phyloP scores from a whole-genome alignment of 1,139 yeast genomes.

The Candida labiduridarum region DNA sequence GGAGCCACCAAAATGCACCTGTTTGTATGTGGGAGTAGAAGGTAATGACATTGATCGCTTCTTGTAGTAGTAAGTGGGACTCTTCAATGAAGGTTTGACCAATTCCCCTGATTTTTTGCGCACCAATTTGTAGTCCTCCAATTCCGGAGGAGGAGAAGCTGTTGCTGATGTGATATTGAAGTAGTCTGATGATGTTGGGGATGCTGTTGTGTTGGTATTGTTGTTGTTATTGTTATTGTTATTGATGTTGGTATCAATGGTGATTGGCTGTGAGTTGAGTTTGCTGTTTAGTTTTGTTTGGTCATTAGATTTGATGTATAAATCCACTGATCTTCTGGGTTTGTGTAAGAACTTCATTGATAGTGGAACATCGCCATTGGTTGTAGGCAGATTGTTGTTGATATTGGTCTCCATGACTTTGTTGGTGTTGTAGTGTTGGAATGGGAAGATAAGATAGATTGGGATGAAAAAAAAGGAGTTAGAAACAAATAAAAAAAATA shows the following conservation, averaged over 20 bases:
- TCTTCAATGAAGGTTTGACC: conserved; percentile 71
- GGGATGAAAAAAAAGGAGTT: background rate
- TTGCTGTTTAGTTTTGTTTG: conserved; percentile 37
- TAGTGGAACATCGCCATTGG: conserved; percentile 25
- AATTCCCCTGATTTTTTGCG: conserved; percentile 82
- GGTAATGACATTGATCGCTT: conserved; percentile 66
- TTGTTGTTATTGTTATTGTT: background rate
- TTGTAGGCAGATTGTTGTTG: conserved; percentile 6
- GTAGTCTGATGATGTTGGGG: conserved; percentile 11
- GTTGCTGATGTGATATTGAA: conserved; percentile 6
- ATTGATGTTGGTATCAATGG: conserved; percentile 2
- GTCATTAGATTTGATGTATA: conserved; percentile 36
- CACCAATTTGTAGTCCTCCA: conserved; percentile 35
- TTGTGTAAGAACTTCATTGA: conserved; percentile 45
- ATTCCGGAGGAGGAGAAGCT: background rate
- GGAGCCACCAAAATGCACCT: conserved; percentile 75
- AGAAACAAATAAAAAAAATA: background rate
- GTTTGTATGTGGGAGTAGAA: conserved; percentile 69
- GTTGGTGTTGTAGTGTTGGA: background rate
- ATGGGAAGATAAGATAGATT: background rate
- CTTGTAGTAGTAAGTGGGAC: conserved; percentile 30
- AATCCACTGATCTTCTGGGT: conserved; percentile 39
- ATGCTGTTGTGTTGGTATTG: background rate
- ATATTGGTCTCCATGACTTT: conserved; percentile 2
- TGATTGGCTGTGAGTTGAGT: conserved; percentile 20